These are phyloP conservation scores for Colletotrichum noveboracense DNA, from an alignment of 2,329 filamentous ascomycete species.

Conservation along the genomic window DNA sequence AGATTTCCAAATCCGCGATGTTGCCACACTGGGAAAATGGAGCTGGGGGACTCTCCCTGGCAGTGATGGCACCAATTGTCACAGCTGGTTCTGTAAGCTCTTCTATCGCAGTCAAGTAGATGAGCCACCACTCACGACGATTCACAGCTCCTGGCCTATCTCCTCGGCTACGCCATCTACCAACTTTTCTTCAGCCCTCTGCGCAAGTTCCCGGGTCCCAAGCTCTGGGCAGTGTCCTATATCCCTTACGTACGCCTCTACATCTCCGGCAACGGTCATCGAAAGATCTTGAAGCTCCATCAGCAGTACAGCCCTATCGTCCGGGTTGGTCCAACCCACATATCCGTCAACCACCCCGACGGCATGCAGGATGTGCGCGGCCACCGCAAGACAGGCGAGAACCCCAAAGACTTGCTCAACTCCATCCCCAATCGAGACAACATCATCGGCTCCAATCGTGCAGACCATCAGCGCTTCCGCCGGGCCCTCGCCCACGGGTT, in stretches of 20 bases:
- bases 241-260: not conserved
- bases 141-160: not conserved
- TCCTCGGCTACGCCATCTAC: not conserved
- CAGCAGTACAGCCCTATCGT: slow-evolving; percentile 48
- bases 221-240: slow-evolving; percentile 7
- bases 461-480: slow-evolving; percentile 25
- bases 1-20: not conserved
- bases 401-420: not conserved
- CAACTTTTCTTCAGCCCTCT: slow-evolving; percentile 7
- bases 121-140: not conserved
- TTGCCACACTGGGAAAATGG: not conserved
- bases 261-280: slow-evolving; percentile 13
- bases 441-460: slow-evolving; percentile 23
- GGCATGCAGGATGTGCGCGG: slow-evolving; percentile 46
- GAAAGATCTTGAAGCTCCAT: slow-evolving; percentile 36
- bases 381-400: slow-evolving; percentile 18
- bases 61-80: not conserved
- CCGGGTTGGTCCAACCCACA: slow-evolving; percentile 49
- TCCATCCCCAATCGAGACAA: not conserved
- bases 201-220: slow-evolving; percentile 1
- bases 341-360: slow-evolving; percentile 44
- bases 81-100: not conserved
- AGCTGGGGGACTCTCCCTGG: not conserved
- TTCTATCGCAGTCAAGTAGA: not conserved
- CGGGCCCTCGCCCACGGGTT: slow-evolving; percentile 32